Evolutionary conservation across 1,139 yeast genomes (phyloP), one percentile per base, ranked within the genome.

Genomic region (Keqinozyma sinolaborantium): DNA sequence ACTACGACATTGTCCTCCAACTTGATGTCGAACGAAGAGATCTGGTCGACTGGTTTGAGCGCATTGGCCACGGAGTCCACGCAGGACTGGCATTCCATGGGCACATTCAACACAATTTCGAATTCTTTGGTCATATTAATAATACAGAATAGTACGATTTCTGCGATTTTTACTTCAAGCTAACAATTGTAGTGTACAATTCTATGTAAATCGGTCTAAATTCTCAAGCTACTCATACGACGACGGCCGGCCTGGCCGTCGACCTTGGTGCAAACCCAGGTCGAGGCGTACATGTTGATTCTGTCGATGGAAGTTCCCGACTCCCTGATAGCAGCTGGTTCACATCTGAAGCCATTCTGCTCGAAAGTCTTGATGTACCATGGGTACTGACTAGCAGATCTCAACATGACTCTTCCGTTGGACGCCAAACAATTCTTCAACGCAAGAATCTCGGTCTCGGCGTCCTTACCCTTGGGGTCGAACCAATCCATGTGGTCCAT

Each of bases 401-500:
- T 76, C 44, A 85, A 65, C 74, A 85, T 59, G 4, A 84, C 92
- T 40, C 87, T 68, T 7, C 95, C 95, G 26, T 79, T 79, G 16
- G 70, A 68, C 5, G 74, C 73, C 38, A 85, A 66, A 16, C 88
- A 83, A 32, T 70, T 67, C 51, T 70, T 71, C 32, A 84, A 65
- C 0, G 87, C 85, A 19, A 67, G 53, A 44, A 85, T 79, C 54
- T 85, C 95, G 32, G 70, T 65, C 30, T 68, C 61, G 9, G 86
- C 92, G 21, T 81, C 90, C 6, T 49, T 47, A 12, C 82, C 83
- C 14, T 66, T 55, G 25, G 85, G 82, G 44, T 79, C 80, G 51
- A 84, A 84, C 95, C 95, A 85, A 57, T 85, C 95, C 92, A 84
- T 83, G 53, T 85, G 95, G 55, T 85, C 95, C 95, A 85, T 85